A percentile compares a stretch with the other conserved stretches of the same genome.
Conservation (phyloP, 768 basidiomycete species). For the Kockovaella imperatae region DNA sequence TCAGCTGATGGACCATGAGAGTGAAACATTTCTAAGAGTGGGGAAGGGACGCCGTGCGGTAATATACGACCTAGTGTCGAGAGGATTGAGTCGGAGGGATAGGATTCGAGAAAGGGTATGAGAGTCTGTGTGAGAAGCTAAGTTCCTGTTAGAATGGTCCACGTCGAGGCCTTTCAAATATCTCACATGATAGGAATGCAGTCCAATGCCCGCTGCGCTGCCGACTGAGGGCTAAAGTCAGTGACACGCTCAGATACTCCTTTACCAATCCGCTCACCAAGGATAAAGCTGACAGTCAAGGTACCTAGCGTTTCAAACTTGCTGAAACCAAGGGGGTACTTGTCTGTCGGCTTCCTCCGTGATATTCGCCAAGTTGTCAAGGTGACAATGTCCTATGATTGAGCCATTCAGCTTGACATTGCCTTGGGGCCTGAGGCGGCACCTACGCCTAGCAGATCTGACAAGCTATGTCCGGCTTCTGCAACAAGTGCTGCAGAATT, state of each 20-base stretch:
- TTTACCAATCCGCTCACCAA: constrained; percentile 57
- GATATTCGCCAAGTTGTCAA: constrained; percentile 81
- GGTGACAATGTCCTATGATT: constrained; percentile 66
- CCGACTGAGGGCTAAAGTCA: constrained; percentile 40
- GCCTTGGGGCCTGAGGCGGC: not conserved
- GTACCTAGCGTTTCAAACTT: constrained; percentile 96
- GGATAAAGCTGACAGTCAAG: constrained; percentile 74
- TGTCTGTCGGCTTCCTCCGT: constrained; percentile 65
- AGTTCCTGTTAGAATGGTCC: constrained; percentile 5
- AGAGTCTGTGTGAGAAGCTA: constrained; percentile 70
- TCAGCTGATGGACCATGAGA: constrained; percentile 50
- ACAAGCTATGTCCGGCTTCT: constrained; percentile 72
- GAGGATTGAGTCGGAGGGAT: constrained; percentile 54
- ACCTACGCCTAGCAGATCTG: constrained; percentile 41
- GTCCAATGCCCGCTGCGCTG: constrained; percentile 51
- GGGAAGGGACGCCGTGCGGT: constrained; percentile 39
- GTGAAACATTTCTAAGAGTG: constrained; percentile 43
- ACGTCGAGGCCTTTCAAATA: not conserved
- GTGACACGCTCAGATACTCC: constrained; percentile 60
- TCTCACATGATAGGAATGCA: constrained; percentile 65
- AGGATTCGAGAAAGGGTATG: constrained; percentile 55
- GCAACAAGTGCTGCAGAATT: constrained; percentile 86
- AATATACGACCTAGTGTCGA: constrained; percentile 32
- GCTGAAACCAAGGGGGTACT: constrained; percentile 47
- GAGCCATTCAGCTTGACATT: not conserved